These are phyloP conservation scores for Herpotrichia juniperi DNA, from an alignment of 2,329 filamentous ascomycete species.

Conservation along the genomic window DNA sequence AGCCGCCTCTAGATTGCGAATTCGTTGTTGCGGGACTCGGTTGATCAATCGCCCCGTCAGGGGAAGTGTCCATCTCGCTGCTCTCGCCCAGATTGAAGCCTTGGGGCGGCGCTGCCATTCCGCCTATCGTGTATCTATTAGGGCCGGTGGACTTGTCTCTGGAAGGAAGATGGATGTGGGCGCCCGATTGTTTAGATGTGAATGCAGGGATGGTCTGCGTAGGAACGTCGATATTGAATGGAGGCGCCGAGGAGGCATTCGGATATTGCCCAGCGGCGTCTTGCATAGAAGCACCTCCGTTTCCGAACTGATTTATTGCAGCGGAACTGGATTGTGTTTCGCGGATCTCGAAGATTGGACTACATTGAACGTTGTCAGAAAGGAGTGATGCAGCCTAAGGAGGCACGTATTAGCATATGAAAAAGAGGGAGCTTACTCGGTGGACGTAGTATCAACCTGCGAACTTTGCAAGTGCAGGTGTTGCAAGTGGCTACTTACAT, in stretches of 20 bases:
- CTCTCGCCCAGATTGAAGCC: conserved; percentile 21
- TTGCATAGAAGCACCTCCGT: conserved; percentile 10
- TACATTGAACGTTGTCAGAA: conserved; percentile 36
- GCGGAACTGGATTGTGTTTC: conserved; percentile 37
- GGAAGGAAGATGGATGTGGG: conserved; percentile 14
- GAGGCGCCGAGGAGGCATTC: conserved; percentile 21
- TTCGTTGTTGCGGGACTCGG: conserved; percentile 40
- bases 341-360: conserved; percentile 40
- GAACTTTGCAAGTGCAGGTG: neutral
- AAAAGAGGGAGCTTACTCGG: conserved; percentile 18
- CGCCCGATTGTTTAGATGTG: conserved; percentile 9
- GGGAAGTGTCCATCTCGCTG: conserved; percentile 45
- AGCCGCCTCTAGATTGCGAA: conserved; percentile 29
- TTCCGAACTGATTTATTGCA: conserved; percentile 34
- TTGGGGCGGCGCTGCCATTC: conserved; percentile 3
- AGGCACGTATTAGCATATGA: conserved; percentile 16
- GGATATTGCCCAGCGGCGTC: conserved; percentile 10
- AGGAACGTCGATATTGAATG: conserved; percentile 28
- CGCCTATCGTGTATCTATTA: conserved; percentile 9
- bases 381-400: conserved; percentile 25
- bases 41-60: conserved; percentile 33
- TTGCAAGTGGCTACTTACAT: conserved; percentile 16
- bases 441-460: neutral
- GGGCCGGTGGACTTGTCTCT: conserved; percentile 12
- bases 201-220: neutral